These are phyloP conservation scores for Heritiera fomes DNA, from an alignment of 345 rosid genomes.

Conservation along the genomic window DNA sequence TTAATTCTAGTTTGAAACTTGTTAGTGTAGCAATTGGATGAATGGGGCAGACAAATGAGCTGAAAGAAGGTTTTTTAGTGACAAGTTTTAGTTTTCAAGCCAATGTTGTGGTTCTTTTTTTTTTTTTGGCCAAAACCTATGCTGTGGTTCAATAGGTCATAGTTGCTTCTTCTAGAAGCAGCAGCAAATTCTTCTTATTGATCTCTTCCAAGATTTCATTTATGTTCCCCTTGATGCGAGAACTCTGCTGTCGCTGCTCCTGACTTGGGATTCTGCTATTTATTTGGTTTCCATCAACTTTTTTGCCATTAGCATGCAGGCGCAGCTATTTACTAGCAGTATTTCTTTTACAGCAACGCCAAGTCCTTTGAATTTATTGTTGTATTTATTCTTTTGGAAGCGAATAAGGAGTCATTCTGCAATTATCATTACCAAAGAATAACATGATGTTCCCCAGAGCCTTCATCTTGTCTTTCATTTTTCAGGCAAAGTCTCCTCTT, in stretches of 20 bases:
- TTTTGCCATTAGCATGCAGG: neutral
- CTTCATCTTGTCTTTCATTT: slow-evolving; percentile 3
- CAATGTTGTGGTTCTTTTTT: too few species aligned
- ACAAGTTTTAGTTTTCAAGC: neutral
- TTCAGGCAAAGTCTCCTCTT: neutral
- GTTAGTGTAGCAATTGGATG: too few species aligned
- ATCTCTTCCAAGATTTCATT: neutral
- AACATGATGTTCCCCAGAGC: neutral
- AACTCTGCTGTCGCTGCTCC: neutral
- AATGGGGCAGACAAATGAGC: neutral
- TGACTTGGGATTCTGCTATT: slow-evolving; percentile 1
- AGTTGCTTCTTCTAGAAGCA: neutral
- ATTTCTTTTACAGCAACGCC: neutral
- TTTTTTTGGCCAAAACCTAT: neutral
- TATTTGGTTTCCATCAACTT: neutral
- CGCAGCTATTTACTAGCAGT: neutral
- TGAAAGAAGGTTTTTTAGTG: neutral
- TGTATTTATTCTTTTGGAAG: slow-evolving; percentile 12
- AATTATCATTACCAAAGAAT: neutral
- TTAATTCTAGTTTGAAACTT: too few species aligned
- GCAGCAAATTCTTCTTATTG: neutral
- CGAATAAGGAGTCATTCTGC: neutral
- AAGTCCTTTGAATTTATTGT: neutral
- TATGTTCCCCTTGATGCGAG: neutral
- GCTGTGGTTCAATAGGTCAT: neutral